Evolutionary conservation across 345 rosid species (phyloP).

Genomic region (Camelina hispida): DNA sequence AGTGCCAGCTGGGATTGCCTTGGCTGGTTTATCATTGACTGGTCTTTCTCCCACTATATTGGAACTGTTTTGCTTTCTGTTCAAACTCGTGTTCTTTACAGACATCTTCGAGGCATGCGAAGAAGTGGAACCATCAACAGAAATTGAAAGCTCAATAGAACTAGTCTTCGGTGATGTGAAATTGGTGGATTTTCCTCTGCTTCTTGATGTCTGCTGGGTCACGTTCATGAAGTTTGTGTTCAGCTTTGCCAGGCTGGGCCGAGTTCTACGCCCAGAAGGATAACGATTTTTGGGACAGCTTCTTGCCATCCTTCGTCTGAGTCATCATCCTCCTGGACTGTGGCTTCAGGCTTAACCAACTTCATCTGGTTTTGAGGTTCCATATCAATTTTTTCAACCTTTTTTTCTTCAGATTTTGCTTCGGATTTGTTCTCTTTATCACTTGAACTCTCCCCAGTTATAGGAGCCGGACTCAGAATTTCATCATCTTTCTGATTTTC

Average conservation of each 20-base stretch:
- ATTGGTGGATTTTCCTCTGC: constrained; percentile 65
- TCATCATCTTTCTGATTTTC: constrained; percentile 77
- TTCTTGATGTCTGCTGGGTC: constrained; percentile 70
- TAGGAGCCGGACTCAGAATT: constrained; percentile 50
- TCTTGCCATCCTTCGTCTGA: constrained; percentile 99
- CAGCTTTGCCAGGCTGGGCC: constrained; percentile 85
- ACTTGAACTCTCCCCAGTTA: constrained; percentile 62
- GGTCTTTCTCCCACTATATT: constrained; percentile 54
- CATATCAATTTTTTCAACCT: constrained; percentile 57
- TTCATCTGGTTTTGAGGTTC: constrained; percentile 49
- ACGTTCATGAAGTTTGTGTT: constrained; percentile 82
- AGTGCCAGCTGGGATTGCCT: constrained; percentile 53
- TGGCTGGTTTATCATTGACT: constrained; percentile 57
- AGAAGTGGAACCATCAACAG: constrained; percentile 50
- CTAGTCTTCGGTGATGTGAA: constrained; percentile 64
- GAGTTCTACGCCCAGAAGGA: constrained; percentile 71
- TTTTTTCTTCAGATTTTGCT: constrained; percentile 54
- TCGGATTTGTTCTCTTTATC: constrained; percentile 84
- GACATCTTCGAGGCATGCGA: constrained; percentile 59
- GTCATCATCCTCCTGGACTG: constrained; percentile 57
- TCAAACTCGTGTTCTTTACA: constrained; percentile 64
- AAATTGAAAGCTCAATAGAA: constrained; percentile 55
- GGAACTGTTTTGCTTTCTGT: constrained; percentile 58
- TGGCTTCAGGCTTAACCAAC: constrained; percentile 45
- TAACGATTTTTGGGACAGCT: constrained; percentile 93